Base-by-base conservation (phyloP, 148 eudicot species). In the Bassia scoparia region DNA sequence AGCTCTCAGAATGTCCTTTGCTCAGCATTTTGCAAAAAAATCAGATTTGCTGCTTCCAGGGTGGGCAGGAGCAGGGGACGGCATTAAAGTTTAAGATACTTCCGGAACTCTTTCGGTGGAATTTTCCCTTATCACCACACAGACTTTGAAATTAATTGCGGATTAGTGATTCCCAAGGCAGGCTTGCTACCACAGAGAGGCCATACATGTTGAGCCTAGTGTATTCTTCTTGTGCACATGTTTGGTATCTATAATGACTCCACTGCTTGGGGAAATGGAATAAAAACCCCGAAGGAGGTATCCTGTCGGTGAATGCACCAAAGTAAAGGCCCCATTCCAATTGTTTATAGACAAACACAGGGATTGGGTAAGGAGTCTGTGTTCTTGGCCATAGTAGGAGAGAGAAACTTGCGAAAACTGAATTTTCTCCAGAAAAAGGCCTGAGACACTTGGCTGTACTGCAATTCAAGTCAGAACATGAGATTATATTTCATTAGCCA, bases 311-410 rank as follows among this genome's bases (percentile, higher is more conserved):
- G 69, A n/a, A n/a, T 8, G 15, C n/a, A 1, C 80, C 33, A 68
- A 20, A 61, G 49, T 69, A 26, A 64, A 55, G 44, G 67, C 56
- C 44, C 76, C 72, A 38, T 66, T 74, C 80, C 83, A 70, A 75
- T 69, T 77, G 61, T 71, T 77, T 37, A 74, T 66, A 53, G 70
- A 20, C 46, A 81, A 76, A 35, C 67, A 34, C 70, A 16, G 69
- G 33, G 61, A n/a, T 34, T 53, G 91, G 55, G 69, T 35, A 46
- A 29, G 70, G 76, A 21, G 52, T 30, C 60, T 61, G 44, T 49
- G 81, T 63, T 84, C 85, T 54, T 77, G 87, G 30, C 31, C 59
- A 35, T 73, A 33, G 78, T 70, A 71, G 75, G 76, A 17, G 79
- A 35, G 54, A 69, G 65, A 49, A 72, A 78, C 72, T 50, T 2